These are phyloP conservation scores for Dryas integrifolia DNA, from an alignment of 331 rosid species.

Conservation along the genomic window DNA sequence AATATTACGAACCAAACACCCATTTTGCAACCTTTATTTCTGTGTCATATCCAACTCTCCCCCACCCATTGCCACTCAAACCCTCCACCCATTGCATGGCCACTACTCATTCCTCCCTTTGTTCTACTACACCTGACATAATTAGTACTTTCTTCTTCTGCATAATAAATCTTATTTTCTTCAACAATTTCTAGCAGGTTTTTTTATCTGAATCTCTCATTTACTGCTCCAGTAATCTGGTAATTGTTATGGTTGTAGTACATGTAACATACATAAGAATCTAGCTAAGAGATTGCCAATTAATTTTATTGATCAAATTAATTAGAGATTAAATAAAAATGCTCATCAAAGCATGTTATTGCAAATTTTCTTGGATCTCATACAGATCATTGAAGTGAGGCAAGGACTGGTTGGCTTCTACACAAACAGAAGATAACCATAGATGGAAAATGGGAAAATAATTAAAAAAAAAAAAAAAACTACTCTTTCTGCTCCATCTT, in stretches of 20 bases:
- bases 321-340: constrained; percentile 23
- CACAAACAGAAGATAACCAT: constrained; percentile 29
- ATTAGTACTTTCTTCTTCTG: constrained; percentile 33
- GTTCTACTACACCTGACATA: constrained; percentile 40
- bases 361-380: constrained; percentile 40
- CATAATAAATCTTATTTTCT: constrained; percentile 19
- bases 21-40: constrained; percentile 39
- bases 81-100: constrained; percentile 34
- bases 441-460: constrained; percentile 22
- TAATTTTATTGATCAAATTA: constrained; percentile 15
- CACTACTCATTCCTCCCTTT: constrained; percentile 21
- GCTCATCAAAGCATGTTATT: constrained; percentile 41
- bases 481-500: constrained; percentile 4
- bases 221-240: constrained; percentile 3
- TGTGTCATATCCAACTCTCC: constrained; percentile 48
- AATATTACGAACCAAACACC: constrained; percentile 47
- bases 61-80: constrained; percentile 39
- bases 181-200: constrained; percentile 2
- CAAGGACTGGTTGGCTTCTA: constrained; percentile 35
- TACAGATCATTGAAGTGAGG: constrained; percentile 25
- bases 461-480: background rate
- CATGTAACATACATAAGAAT: background rate
- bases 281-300: background rate
- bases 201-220: background rate
- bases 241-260: background rate